These are phyloP conservation scores for Ogataea paradorogensis DNA, from an alignment of 805 yeast genomes.

Conservation along the genomic window DNA sequence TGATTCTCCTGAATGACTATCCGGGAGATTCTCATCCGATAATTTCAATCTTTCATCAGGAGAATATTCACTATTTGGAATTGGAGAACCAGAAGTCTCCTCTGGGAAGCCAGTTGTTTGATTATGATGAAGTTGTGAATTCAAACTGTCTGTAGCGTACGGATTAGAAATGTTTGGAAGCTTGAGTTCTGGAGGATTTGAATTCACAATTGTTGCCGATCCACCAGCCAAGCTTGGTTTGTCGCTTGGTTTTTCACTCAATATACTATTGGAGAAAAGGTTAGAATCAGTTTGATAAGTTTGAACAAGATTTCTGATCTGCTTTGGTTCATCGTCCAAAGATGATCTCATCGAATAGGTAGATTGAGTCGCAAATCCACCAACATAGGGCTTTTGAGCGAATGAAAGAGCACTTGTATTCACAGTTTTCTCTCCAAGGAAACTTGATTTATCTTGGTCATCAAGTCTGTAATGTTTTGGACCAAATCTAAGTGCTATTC, in stretches of 20 bases:
- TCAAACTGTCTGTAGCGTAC: conserved; percentile 7
- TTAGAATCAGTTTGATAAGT: conserved; percentile 6
- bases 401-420: conserved; percentile 15
- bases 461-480: conserved; percentile 16
- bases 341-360: conserved; percentile 8
- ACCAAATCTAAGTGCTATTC: conserved; percentile 34
- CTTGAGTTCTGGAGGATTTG: conserved; percentile 9
- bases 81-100: conserved; percentile 1
- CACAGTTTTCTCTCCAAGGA: conserved; percentile 12
- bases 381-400: conserved; percentile 7
- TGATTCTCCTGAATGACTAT: conserved; percentile 6
- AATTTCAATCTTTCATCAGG: conserved; percentile 14
- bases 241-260: conserved; percentile 4
- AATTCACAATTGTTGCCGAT: conserved; percentile 5
- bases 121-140: background rate
- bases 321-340: conserved; percentile 11
- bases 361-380: conserved; percentile 10
- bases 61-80: conserved; percentile 7
- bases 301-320: conserved; percentile 8
- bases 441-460: conserved; percentile 12
- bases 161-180: conserved; percentile 18
- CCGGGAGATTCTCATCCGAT: conserved; percentile 4
- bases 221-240: conserved; percentile 4
- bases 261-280: conserved; percentile 5
- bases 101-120: background rate